These are phyloP conservation scores for Passalora sequoiae DNA, from an alignment of 2,329 filamentous ascomycete genomes.

Conservation along the genomic window DNA sequence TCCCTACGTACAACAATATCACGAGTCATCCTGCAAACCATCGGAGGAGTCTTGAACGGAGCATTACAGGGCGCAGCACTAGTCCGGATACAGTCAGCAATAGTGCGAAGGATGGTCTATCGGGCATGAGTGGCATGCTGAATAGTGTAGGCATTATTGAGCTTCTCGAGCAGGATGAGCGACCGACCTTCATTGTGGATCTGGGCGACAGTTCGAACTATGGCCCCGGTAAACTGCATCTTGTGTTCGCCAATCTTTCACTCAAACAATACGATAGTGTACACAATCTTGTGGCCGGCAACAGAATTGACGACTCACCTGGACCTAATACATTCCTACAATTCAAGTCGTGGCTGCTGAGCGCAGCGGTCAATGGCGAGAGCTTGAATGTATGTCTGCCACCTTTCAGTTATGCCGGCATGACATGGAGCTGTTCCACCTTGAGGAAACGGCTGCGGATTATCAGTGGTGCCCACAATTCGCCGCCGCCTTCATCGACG, in stretches of 20 bases:
- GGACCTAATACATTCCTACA: slow-evolving; percentile 49
- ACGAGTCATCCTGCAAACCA: slow-evolving; percentile 36
- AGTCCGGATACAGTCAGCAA: slow-evolving; percentile 24
- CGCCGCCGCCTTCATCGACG: slow-evolving; percentile 16
- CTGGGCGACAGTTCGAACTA: slow-evolving; percentile 54
- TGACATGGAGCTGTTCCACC: slow-evolving; percentile 66
- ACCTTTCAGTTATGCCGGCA: slow-evolving; percentile 57
- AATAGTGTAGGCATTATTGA: slow-evolving; percentile 64
- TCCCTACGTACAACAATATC: slow-evolving; percentile 7
- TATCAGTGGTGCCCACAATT: slow-evolving; percentile 50
- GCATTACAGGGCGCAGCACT: slow-evolving; percentile 21
- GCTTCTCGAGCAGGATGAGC: slow-evolving; percentile 68
- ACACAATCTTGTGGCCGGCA: slow-evolving; percentile 53
- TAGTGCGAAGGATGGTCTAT: slow-evolving; percentile 14
- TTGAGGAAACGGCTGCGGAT: slow-evolving; percentile 64
- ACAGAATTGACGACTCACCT: slow-evolving; percentile 37
- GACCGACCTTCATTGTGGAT: slow-evolving; percentile 73
- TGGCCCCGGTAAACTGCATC: slow-evolving; percentile 50
- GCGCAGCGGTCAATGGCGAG: slow-evolving; percentile 50
- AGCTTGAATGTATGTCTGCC: slow-evolving; percentile 50
- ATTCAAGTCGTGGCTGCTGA: slow-evolving; percentile 67
- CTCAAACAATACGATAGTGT: slow-evolving; percentile 55
- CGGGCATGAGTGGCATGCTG: slow-evolving; percentile 43
- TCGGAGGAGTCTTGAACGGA: slow-evolving; percentile 32
- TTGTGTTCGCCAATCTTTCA: slow-evolving; percentile 65